A percentile compares a stretch with the other conserved stretches of the same genome.
phyloP scores from a whole-genome alignment of 306 rosid species.

The Fagus sylvatica region DNA sequence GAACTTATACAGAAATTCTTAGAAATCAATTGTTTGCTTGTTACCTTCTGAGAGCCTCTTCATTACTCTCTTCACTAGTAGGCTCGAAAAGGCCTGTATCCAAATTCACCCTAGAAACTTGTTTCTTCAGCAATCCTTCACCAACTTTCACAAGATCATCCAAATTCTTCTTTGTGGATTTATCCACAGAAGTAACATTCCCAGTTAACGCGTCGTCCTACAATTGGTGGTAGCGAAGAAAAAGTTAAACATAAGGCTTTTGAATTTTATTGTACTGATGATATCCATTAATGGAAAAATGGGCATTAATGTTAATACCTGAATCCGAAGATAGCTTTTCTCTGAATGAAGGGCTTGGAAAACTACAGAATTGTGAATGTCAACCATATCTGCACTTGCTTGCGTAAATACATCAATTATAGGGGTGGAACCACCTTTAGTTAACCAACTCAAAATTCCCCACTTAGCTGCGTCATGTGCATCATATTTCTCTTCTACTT shows the following conservation, averaged over 20 bases:
- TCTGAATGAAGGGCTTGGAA: slow-evolving; percentile 5
- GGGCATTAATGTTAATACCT: neutral
- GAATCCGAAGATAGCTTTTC: slow-evolving; percentile 28
- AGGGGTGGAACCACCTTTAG: slow-evolving; percentile 16
- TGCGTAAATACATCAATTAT: slow-evolving; percentile 15
- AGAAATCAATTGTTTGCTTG: no score
- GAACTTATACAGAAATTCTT: no score
- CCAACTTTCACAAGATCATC: slow-evolving; percentile 49
- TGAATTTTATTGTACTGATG: no score
- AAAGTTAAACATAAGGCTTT: no score
- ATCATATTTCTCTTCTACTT: slow-evolving; percentile 21
- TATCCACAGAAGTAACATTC: slow-evolving; percentile 26
- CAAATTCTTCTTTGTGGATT: slow-evolving; percentile 40
- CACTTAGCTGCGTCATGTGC: slow-evolving; percentile 39
- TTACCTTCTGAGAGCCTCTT: slow-evolving; percentile 51
- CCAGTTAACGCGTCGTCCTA: slow-evolving; percentile 57
- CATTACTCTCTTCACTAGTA: slow-evolving; percentile 36
- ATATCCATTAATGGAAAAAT: slow-evolving; percentile 25
- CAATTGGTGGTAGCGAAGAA: neutral
- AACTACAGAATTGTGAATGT: slow-evolving; percentile 12
- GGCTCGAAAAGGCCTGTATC: slow-evolving; percentile 37
- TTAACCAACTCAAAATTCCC: slow-evolving; percentile 41
- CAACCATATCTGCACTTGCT: slow-evolving; percentile 25
- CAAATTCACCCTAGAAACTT: slow-evolving; percentile 38
- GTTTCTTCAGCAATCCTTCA: slow-evolving; percentile 30